These are phyloP conservation scores for Naganishia sp. DNA, from an alignment of 1,284 basidiomycete genomes.

Conservation along the genomic window DNA sequence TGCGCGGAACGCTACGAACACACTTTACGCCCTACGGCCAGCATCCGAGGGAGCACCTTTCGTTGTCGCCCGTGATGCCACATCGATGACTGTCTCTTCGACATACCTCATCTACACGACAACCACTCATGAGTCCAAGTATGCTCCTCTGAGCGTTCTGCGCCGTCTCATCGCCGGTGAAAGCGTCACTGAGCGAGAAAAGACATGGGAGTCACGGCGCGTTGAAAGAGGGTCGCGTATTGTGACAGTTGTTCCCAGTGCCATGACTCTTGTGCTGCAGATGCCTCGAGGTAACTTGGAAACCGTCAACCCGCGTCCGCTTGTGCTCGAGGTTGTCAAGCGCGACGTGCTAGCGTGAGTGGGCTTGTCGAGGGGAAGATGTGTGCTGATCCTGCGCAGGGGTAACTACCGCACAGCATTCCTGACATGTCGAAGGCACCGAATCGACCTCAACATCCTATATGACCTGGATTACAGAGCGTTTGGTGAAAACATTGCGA, in stretches of 20 bases:
- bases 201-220: slow-evolving; percentile 69
- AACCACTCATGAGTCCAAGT: slow-evolving; percentile 76
- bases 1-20: slow-evolving; percentile 68
- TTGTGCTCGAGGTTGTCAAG: slow-evolving; percentile 81
- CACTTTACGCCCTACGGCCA: slow-evolving; percentile 59
- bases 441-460: slow-evolving; percentile 86
- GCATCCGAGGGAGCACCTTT: slow-evolving; percentile 49
- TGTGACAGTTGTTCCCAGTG: slow-evolving; percentile 77
- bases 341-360: slow-evolving; percentile 72
- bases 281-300: slow-evolving; percentile 98
- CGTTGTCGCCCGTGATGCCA: slow-evolving; percentile 63
- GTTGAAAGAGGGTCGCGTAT: slow-evolving; percentile 85
- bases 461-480: slow-evolving; percentile 71
- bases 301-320: slow-evolving; percentile 86
- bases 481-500: slow-evolving; percentile 67
- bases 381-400: slow-evolving; percentile 33
- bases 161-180: slow-evolving; percentile 42
- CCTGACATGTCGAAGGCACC: slow-evolving; percentile 85
- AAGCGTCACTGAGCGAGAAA: slow-evolving; percentile 41
- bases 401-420: slow-evolving; percentile 77
- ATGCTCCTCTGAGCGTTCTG: slow-evolving; percentile 62
- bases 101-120: slow-evolving; percentile 86
- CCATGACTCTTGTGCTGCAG: slow-evolving; percentile 88
- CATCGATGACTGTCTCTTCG: slow-evolving; percentile 77
- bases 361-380: neutral